Evolutionary conservation across 768 basidiomycete genomes (phyloP), one percentile per base, ranked within the genome.

Genomic region (Tricholoma saponaceum): DNA sequence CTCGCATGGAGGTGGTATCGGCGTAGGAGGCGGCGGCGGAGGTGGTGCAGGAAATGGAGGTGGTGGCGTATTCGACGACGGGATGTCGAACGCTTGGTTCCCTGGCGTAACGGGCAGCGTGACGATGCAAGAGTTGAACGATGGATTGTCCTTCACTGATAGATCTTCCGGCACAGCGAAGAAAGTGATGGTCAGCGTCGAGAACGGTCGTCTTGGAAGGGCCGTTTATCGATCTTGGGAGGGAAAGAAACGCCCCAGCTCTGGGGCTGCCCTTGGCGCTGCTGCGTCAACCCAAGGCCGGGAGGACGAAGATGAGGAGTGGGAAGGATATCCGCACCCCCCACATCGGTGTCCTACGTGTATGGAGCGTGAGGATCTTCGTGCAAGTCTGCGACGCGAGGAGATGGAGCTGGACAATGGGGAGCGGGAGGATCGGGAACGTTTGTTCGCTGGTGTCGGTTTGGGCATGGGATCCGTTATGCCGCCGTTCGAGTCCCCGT

Each of bases 51-150:
- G 60, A 30, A 30, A 30, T 23, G 55, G 60, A 26, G 51, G 26
- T 23, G 53, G 58, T 32, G 52, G 33, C 2, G 51, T 39, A 16
- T 58, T 56, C 23, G 78, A 79, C 41, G 70, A 72, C 18, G 69
- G 71, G 18, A 72, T 78, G 66, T 60, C 58, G 22, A 77, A 76
- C 54, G 78, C 74, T 5, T 79, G 73, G 70, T 70, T 79, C 51
- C 76, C 75, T 5, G 74, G 75, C 20, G 60, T 5, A n/a, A 30
- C 39, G n/a, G 53, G 53, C 37, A 54, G 30, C 23, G 51, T 55
- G 7, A 66, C 66, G 20, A 50, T 58, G 58, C 57, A 49, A 10
- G 41, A 59, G 35, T 39, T n/a, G 54, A 59, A 26, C 3, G 26
- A 51, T 12, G 49, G 54, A 60, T 59, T n/a, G 4, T 37, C 35